A percentile compares a stretch with the other conserved stretches of the same genome.
These are phyloP conservation scores for Capronia epimyces DNA, from an alignment of 2,329 filamentous ascomycete species.

Conservation along the genomic window DNA sequence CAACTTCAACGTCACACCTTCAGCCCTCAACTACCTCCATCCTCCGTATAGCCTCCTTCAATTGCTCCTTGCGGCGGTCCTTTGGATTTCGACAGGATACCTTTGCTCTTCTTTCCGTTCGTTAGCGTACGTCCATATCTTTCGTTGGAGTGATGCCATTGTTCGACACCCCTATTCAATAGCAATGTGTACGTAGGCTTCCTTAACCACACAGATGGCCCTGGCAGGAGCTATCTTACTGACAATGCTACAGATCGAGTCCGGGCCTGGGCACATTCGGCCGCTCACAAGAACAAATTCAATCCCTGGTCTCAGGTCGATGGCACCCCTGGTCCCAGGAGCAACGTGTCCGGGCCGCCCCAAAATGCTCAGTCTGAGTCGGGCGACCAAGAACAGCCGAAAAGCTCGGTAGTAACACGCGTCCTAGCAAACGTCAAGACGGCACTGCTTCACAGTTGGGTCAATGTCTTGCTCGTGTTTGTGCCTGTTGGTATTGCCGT, in stretches of 20 bases:
- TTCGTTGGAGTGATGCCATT: background rate
- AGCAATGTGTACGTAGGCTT: background rate
- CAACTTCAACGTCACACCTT: too few species aligned
- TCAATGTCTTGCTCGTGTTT: slow-evolving; percentile 74
- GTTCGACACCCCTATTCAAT: background rate
- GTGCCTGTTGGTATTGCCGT: slow-evolving; percentile 75
- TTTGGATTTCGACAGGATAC: too few species aligned
- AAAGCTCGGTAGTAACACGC: slow-evolving; percentile 14
- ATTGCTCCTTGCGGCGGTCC: too few species aligned
- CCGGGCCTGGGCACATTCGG: slow-evolving; percentile 25
- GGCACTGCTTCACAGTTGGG: slow-evolving; percentile 74
- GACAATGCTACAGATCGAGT: slow-evolving; percentile 18
- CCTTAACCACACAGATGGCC: background rate
- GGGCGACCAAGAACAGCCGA: slow-evolving; percentile 6
- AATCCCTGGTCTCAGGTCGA: slow-evolving; percentile 24
- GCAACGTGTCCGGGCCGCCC: background rate
- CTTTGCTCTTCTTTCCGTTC: slow-evolving; percentile 7
- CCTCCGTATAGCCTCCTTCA: too few species aligned
- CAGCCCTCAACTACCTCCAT: too few species aligned
- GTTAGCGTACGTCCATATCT: background rate
- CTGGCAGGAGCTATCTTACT: background rate
- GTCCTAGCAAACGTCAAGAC: slow-evolving; percentile 45
- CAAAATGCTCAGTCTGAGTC: background rate
- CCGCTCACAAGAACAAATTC: slow-evolving; percentile 26
- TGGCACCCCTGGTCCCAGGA: background rate